Conservation (phyloP, 805 yeast genomes). For the Saccharomycopsis guyanensis region DNA sequence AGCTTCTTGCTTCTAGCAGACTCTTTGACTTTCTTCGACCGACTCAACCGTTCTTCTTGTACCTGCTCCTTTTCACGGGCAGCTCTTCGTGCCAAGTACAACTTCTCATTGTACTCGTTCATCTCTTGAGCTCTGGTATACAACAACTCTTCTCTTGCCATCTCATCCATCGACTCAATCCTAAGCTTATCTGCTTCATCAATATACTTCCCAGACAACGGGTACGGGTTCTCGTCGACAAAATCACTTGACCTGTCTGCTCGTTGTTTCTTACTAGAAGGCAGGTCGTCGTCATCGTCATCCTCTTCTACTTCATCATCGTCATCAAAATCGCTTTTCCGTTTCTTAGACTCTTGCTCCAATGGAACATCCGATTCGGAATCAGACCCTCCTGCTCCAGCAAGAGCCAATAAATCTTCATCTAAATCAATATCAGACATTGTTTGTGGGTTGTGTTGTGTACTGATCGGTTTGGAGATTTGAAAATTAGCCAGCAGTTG, state of each 20-base stretch:
- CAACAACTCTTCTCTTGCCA: conserved; percentile 83
- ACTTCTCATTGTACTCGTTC: conserved; percentile 81
- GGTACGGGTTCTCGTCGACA: conserved; percentile 69
- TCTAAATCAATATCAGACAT: conserved; percentile 72
- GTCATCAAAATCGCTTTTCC: conserved; percentile 24
- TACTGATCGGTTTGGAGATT: too few species aligned
- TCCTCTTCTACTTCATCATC: conserved; percentile 33
- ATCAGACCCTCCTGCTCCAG: conserved; percentile 62
- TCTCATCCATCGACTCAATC: conserved; percentile 71
- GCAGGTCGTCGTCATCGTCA: conserved; percentile 37
- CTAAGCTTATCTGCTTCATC: conserved; percentile 68
- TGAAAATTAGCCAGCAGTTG: too few species aligned
- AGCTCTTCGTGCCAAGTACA: conserved; percentile 76
- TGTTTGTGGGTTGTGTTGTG: too few species aligned
- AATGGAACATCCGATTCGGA: conserved; percentile 30
- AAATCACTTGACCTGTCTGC: conserved; percentile 25
- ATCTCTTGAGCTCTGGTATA: conserved; percentile 90
- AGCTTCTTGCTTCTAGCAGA: conserved; percentile 31
- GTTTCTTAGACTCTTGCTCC: conserved; percentile 32
- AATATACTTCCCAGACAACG: conserved; percentile 84
- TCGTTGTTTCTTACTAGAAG: conserved; percentile 24
- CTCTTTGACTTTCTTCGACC: conserved; percentile 27
- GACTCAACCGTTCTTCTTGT: conserved; percentile 35
- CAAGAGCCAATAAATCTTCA: conserved; percentile 93
- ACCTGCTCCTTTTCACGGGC: conserved; percentile 35